These are phyloP conservation scores for Leccinum obscurum DNA, from an alignment of 768 basidiomycete genomes.

Conservation along the genomic window DNA sequence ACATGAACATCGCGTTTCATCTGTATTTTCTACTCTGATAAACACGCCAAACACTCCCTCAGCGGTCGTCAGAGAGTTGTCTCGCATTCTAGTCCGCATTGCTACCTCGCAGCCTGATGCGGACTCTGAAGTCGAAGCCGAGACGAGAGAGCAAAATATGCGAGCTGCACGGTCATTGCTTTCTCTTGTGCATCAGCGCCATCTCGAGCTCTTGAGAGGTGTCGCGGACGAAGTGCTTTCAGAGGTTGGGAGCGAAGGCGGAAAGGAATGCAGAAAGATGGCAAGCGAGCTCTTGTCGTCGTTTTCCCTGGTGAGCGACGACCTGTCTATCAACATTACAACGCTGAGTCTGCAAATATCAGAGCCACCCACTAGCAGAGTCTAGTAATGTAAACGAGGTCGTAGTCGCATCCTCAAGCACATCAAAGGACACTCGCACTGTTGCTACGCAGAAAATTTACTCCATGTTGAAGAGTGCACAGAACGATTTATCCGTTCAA, in stretches of 20 bases:
- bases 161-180: conserved; percentile 41
- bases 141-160: conserved; percentile 6
- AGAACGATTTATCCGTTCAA: conserved; percentile 26
- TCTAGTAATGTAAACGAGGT: conserved; percentile 42
- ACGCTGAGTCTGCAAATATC: neutral
- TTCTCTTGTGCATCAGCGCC: conserved; percentile 62
- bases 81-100: conserved; percentile 24
- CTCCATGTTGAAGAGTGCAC: conserved; percentile 32
- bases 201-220: conserved; percentile 50
- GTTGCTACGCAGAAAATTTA: conserved; percentile 61
- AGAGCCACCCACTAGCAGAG: conserved; percentile 26
- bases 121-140: conserved; percentile 3
- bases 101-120: conserved; percentile 10
- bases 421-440: conserved; percentile 59
- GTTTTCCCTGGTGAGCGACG: conserved; percentile 50
- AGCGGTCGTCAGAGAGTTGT: conserved; percentile 22
- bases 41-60: conserved; percentile 25
- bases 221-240: conserved; percentile 40
- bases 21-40: conserved; percentile 33
- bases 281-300: conserved; percentile 59
- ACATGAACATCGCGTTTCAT: conserved; percentile 28
- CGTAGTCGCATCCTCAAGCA: conserved; percentile 56
- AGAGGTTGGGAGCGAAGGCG: conserved; percentile 21
- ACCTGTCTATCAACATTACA: neutral
- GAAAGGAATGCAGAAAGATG: conserved; percentile 38